Percentiles rank a stretch among this genome's conserved stretches.
These are phyloP conservation scores for Eragrostis curvula DNA, from an alignment of 176 grass and related monocot species.

Conservation along the genomic window DNA sequence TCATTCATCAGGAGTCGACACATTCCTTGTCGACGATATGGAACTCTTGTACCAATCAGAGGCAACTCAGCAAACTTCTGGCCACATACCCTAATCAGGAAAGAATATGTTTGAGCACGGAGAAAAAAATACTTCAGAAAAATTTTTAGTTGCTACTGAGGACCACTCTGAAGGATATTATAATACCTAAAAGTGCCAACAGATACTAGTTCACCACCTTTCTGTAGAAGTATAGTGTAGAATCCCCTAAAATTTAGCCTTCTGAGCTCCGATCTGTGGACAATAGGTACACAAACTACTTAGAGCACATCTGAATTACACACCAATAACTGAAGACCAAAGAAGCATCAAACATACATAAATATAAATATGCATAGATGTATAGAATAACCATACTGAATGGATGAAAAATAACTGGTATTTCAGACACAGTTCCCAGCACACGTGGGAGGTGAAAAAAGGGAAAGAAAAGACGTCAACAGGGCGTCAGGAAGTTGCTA, in stretches of 20 bases:
- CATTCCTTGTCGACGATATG: constrained; percentile 62
- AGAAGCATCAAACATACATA: constrained; percentile 8
- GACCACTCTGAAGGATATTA: constrained; percentile 3
- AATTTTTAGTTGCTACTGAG: constrained; percentile 14
- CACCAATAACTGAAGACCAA: constrained; percentile 17
- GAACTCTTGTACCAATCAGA: constrained; percentile 62
- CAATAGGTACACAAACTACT: constrained; percentile 29
- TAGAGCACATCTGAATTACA: not conserved
- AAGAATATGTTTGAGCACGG: constrained; percentile 13
- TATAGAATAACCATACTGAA: not conserved
- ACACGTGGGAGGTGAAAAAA: constrained; percentile 9
- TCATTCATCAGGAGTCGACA: constrained; percentile 63
- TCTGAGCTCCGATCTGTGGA: constrained; percentile 65
- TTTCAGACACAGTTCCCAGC: constrained; percentile 10
- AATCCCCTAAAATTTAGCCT: constrained; percentile 84
- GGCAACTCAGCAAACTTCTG: constrained; percentile 76
- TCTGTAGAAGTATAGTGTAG: constrained; percentile 71
- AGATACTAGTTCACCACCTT: constrained; percentile 65
- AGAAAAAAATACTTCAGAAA: constrained; percentile 41
- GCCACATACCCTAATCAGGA: constrained; percentile 66
- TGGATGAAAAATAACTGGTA: constrained; percentile 4
- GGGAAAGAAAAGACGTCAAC: not conserved
- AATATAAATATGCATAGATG: constrained; percentile 13
- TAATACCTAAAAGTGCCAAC: constrained; percentile 78
- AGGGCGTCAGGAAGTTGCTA: not conserved